A percentile compares a stretch with the other conserved stretches of the same genome.
These are phyloP conservation scores for Odonthalia washingtoniensis DNA, from an alignment of 31 red algal genomes.

Conservation along the genomic window DNA sequence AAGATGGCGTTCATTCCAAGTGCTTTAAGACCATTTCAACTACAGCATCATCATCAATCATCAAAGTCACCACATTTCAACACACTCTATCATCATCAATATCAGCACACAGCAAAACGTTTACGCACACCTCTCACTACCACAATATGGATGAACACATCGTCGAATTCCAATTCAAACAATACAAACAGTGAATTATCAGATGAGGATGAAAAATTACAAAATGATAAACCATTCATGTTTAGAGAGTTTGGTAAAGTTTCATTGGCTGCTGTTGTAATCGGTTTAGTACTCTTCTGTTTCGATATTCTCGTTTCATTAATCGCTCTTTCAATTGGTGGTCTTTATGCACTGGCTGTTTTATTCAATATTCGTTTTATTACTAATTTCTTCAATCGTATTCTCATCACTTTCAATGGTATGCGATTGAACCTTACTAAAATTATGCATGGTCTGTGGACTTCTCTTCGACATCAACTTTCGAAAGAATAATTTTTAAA, in stretches of 20 bases:
- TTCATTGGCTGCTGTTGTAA: background rate
- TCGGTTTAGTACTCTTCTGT: constrained; percentile 54
- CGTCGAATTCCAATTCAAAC: too few species aligned
- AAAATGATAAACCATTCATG: constrained; percentile 33
- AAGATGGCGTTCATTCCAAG: too few species aligned
- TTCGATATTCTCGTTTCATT: constrained; percentile 64
- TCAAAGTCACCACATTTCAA: too few species aligned
- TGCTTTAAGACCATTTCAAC: too few species aligned
- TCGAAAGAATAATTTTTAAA: too few species aligned
- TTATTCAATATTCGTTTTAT: constrained; percentile 56
- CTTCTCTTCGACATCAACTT: constrained; percentile 28
- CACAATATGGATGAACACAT: too few species aligned
- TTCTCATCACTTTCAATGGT: background rate
- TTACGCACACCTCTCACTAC: too few species aligned
- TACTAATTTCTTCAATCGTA: constrained; percentile 19
- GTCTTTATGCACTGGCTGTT: constrained; percentile 56
- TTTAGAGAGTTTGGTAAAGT: constrained; percentile 57
- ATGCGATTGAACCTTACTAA: background rate
- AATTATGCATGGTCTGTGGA: constrained; percentile 1
- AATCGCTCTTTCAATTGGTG: constrained; percentile 46
- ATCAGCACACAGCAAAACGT: too few species aligned
- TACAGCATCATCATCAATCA: too few species aligned
- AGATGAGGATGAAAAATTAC: constrained; percentile 38
- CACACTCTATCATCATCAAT: too few species aligned
- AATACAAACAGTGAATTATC: too few species aligned